These are phyloP conservation scores for Cadophora sp. DNA, from an alignment of 2,329 filamentous ascomycete genomes.

Conservation along the genomic window DNA sequence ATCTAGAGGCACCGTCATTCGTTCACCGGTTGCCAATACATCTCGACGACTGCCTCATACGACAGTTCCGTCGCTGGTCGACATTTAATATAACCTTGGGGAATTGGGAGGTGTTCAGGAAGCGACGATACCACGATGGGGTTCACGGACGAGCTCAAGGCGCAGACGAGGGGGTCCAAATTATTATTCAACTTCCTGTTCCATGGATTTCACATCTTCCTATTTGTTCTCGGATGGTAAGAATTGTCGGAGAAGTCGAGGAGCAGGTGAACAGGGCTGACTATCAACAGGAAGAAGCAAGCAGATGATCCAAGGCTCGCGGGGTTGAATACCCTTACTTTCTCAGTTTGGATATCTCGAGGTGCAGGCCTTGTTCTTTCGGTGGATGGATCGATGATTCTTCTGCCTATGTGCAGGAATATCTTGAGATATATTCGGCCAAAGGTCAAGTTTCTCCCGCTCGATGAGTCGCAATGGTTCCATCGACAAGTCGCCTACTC, in stretches of 20 bases:
- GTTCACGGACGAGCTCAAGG: constrained; percentile 51
- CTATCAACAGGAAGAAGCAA: constrained; percentile 76
- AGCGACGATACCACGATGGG: constrained; percentile 39
- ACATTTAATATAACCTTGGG: constrained; percentile 51
- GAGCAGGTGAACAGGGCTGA: constrained; percentile 37
- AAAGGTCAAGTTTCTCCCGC: constrained; percentile 83
- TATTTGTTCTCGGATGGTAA: constrained; percentile 90
- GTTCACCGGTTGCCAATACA: constrained; percentile 36
- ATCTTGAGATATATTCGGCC: constrained; percentile 84
- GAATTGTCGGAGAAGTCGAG: constrained; percentile 43
- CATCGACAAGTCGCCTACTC: constrained; percentile 94
- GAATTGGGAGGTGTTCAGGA: constrained; percentile 22
- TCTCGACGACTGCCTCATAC: constrained; percentile 42
- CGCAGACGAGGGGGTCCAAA: constrained; percentile 74
- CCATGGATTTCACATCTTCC: constrained; percentile 76
- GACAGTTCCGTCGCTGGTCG: constrained; percentile 60
- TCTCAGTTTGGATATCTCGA: constrained; percentile 95
- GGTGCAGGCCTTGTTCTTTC: constrained; percentile 87
- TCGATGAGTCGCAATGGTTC: constrained; percentile 98
- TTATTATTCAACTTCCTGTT: constrained; percentile 82
- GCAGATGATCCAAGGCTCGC: constrained; percentile 69
- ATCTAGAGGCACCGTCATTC: constrained; percentile 35
- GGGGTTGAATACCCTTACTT: constrained; percentile 80
- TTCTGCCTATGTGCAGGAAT: constrained; percentile 94
- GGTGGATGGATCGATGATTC: constrained; percentile 84